Evolutionary conservation across 371 early-diverging fungal genomes (phyloP), one percentile per base, ranked within the genome.

Genomic region (Chytridiales sp.): DNA sequence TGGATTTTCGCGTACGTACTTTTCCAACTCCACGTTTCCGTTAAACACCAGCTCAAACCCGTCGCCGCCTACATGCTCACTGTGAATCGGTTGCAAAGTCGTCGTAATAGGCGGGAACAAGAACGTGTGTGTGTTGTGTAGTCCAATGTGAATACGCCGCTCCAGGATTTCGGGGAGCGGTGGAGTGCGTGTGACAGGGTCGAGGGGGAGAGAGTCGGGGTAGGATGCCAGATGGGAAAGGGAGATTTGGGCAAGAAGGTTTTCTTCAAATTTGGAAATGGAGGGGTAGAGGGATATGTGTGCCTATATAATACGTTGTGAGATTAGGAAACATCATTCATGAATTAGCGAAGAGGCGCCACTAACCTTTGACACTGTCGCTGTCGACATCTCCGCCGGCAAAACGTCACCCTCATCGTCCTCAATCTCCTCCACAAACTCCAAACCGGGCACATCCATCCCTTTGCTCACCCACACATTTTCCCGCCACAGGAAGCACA

Each of bases 81-180:
- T 55, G 42, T 58, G 58, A n/a, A 47, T 49, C 5, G 68, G 61
- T 2, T 64, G 50, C n/a, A 68, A 60, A 2, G 64, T 65, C 15
- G 58, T 62, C 34, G 66, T 58, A 36, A 56, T 40, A 27, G 78
- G 75, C 0, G 57, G 34, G 4, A 47, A 15, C 15, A 78, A 41
- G 52, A 78, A 78, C 19, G 67, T 66, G 44, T 64, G 67, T 15
- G 65, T 60, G 61, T 78, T 78, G 66, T 78, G 78, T 31, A 74
- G 59, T 2, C 78, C 76, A 46, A 78, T 55, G 61, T 75, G 72
- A 13, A 78, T 40, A 3, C 76, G 50, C 2, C 78, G 62, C 47
- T 78, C 78, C 4, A 69, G 42, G 26, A 78, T 66, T 24, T 43
- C 59, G 13, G 74, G 70, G 8, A 46, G 59, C 17, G 51, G 61